Evolutionary conservation across 2,329 filamentous ascomycete genomes (phyloP), one percentile per base, ranked within the genome.

Genomic region (Pseudogymnoascus sp.): DNA sequence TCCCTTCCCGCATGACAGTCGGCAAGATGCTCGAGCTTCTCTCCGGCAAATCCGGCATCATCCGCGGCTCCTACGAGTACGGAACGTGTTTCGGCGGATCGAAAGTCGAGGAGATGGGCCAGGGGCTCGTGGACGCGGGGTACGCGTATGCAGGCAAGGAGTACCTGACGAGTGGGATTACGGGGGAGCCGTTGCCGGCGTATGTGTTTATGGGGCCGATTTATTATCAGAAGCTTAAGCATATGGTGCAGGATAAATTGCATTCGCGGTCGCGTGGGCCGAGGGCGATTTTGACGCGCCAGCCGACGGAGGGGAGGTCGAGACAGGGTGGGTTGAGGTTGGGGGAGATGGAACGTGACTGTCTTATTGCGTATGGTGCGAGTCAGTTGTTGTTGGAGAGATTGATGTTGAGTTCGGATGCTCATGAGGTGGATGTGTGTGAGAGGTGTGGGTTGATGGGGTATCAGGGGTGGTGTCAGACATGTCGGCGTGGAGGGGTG

Each of bases 181-280:
- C 94, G 0, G 95, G 94, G 69, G 94, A 99, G 76, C 85, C 90
- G 0, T 81, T 97, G 5, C 92, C 96, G 66, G 92, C 92, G 10
- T 97, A 97, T 76, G 92, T 99, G 71, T 99, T 97, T 81, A 96
- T 96, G 73, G 94, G 94, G 0, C 94, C 94, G 9, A 99, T 99
- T 75, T 99, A 96, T 79, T 99, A 99, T 79, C 94, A 99, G 79
- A 96, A 96, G 67, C 84, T 99, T 66, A 99, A 99, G 83, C 94
- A 99, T 81, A 99, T 99, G 94, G 94, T 99, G 3, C 92, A 97
- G 74, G 94, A 99, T 74, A 99, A 99, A 78, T 97, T 99, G 94
- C 94, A 99, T 77, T 93, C 90, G 33, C 90, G 94, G 64, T 87
- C 93, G 1, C 87, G 91, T 11, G 95, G 95, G 0, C 95, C 94